These are phyloP conservation scores for Cantharellus anzutake DNA, from an alignment of 768 basidiomycete genomes.

Conservation along the genomic window DNA sequence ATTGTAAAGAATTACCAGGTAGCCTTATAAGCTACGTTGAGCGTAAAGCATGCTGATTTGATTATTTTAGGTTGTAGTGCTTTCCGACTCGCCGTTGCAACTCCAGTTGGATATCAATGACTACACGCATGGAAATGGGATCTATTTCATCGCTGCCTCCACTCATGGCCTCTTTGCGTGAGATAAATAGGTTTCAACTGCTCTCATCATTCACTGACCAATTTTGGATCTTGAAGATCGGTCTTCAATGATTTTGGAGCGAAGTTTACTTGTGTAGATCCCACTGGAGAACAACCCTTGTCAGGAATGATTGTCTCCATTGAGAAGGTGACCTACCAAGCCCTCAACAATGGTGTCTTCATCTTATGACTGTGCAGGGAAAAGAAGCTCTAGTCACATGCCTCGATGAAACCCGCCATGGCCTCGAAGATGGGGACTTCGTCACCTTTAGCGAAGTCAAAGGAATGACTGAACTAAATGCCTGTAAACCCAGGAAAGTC, in stretches of 20 bases:
- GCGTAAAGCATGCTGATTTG: slow-evolving; percentile 1
- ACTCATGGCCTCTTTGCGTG: slow-evolving; percentile 91
- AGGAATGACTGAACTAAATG: slow-evolving; percentile 85
- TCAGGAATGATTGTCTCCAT: slow-evolving; percentile 92
- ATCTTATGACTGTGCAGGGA: slow-evolving; percentile 28
- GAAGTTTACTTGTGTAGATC: slow-evolving; percentile 88
- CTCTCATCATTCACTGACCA: slow-evolving; percentile 3
- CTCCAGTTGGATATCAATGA: slow-evolving; percentile 92
- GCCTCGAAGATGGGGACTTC: slow-evolving; percentile 95
- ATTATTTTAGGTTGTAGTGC: slow-evolving; percentile 54
- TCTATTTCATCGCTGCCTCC: slow-evolving; percentile 83
- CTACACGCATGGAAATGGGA: slow-evolving; percentile 77
- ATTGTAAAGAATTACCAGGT: slow-evolving; percentile 81
- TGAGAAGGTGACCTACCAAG: slow-evolving; percentile 36
- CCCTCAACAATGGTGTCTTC: not conserved
- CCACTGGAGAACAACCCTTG: slow-evolving; percentile 92
- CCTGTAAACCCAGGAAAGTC: slow-evolving; percentile 78
- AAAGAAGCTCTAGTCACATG: slow-evolving; percentile 88
- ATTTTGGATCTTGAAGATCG: slow-evolving; percentile 29
- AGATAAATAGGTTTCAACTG: slow-evolving; percentile 11
- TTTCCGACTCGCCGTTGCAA: slow-evolving; percentile 54
- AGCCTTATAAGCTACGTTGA: slow-evolving; percentile 3
- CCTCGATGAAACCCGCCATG: slow-evolving; percentile 91
- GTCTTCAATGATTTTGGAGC: slow-evolving; percentile 94
- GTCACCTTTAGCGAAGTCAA: slow-evolving; percentile 93